Conservation (phyloP, 139 green algal species). For the Coelastrella sp. region DNA sequence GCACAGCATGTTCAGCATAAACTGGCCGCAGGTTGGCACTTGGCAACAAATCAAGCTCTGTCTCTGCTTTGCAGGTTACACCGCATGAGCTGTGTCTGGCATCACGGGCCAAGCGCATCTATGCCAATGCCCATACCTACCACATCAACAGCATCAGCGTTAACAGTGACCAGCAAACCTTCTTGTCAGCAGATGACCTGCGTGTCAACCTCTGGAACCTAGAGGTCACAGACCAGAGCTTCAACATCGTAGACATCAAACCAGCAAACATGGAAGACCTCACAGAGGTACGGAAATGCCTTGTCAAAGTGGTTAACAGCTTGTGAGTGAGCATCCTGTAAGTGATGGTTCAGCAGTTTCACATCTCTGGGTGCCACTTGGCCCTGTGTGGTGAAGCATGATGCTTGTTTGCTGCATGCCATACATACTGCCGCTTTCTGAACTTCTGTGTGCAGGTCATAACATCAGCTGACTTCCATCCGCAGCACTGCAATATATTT, state of each 20-base stretch:
- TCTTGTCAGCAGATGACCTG: constrained; percentile 96
- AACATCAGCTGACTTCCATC: constrained; percentile 96
- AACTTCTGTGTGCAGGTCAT: constrained; percentile 83
- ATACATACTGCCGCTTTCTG: not conserved
- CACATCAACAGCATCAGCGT: constrained; percentile 98
- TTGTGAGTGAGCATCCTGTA: not conserved
- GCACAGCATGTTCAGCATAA: not conserved
- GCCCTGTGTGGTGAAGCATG: too few relatives aligned
- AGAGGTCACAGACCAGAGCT: constrained; percentile 88
- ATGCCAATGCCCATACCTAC: constrained; percentile 97
- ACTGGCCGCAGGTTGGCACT: not conserved
- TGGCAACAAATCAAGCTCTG: not conserved
- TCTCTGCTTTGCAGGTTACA: constrained; percentile 5
- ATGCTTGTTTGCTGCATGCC: not conserved
- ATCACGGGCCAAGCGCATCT: constrained; percentile 78
- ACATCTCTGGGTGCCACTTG: too few relatives aligned
- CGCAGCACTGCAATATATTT: constrained; percentile 90
- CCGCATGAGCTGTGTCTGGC: constrained; percentile 61
- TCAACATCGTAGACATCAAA: constrained; percentile 99
- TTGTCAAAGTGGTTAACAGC: not conserved
- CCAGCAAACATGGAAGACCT: constrained; percentile 99
- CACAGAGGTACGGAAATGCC: constrained; percentile 76
- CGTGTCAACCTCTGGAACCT: constrained; percentile 98
- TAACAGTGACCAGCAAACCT: constrained; percentile 95
- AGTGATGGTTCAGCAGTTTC: too few relatives aligned